Evolutionary conservation across 179 eudicot species (phyloP).

Genomic region (Gypsophila paniculata): DNA sequence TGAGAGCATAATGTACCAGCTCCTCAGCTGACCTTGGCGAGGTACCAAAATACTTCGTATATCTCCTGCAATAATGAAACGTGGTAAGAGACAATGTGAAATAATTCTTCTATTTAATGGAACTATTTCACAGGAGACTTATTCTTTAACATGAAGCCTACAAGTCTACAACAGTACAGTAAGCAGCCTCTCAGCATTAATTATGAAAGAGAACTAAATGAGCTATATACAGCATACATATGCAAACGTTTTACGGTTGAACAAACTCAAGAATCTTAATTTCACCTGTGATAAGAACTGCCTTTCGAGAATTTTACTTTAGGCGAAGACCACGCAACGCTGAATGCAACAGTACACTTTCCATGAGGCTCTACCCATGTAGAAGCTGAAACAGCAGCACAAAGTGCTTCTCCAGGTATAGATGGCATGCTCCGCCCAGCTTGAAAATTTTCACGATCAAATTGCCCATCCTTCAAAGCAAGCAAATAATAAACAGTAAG

Average conservation of each 20-base stretch:
- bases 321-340: conserved; percentile 94
- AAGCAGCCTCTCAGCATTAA: background rate
- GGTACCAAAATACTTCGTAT: conserved; percentile 83
- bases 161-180: background rate
- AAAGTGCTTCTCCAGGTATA: conserved; percentile 73
- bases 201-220: background rate
- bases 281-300: conserved; percentile 79
- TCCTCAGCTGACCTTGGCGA: conserved; percentile 72
- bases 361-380: conserved; percentile 98
- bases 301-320: conserved; percentile 86
- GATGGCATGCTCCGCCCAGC: conserved; percentile 88
- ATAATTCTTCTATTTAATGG: background rate
- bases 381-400: conserved; percentile 93
- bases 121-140: background rate
- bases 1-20: conserved; percentile 79
- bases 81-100: background rate
- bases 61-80: conserved; percentile 59
- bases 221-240: background rate
- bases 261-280: conserved; percentile 3
- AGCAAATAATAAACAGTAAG: background rate
- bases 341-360: conserved; percentile 82
- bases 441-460: conserved; percentile 72
- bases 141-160: background rate
- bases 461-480: conserved; percentile 74
- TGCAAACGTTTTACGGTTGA: background rate